Conservation (phyloP, 2,329 filamentous ascomycete species). For the Penicillium paneum region DNA sequence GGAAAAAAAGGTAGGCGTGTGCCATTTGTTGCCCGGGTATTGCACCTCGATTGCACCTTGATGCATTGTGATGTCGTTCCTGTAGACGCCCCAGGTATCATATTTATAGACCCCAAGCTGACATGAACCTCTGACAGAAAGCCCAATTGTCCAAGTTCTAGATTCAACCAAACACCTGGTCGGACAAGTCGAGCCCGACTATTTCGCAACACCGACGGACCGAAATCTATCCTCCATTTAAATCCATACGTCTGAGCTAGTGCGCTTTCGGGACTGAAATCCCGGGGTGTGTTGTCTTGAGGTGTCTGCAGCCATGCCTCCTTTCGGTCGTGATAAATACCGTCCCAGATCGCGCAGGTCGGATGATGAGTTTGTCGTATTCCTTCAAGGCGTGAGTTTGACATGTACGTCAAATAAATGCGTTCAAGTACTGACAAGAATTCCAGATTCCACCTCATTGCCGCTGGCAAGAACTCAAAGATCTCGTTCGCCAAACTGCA, state of each 20-base stretch:
- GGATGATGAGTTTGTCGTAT: conserved; percentile 46
- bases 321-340: conserved; percentile 32
- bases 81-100: background rate
- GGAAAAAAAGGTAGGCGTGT: background rate
- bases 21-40: background rate
- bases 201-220: conserved; percentile 12
- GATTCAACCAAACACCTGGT: conserved; percentile 9
- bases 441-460: conserved; percentile 42
- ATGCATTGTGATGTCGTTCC: background rate
- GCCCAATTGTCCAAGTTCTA: conserved; percentile 6
- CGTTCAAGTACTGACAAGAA: conserved; percentile 13
- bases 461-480: conserved; percentile 46
- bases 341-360: conserved; percentile 32
- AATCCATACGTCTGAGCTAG: conserved; percentile 3
- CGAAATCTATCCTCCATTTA: background rate
- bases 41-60: background rate
- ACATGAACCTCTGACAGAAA: background rate
- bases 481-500: conserved; percentile 45
- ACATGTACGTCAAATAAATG: background rate
- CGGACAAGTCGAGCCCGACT: conserved; percentile 12
- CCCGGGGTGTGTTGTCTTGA: background rate
- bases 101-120: conserved; percentile 3
- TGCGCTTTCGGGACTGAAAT: background rate
- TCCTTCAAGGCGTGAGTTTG: conserved; percentile 41
- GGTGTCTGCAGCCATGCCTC: conserved; percentile 27